These are phyloP conservation scores for Solanum habrochaites DNA, from an alignment of 257 asterid genomes.

Conservation along the genomic window DNA sequence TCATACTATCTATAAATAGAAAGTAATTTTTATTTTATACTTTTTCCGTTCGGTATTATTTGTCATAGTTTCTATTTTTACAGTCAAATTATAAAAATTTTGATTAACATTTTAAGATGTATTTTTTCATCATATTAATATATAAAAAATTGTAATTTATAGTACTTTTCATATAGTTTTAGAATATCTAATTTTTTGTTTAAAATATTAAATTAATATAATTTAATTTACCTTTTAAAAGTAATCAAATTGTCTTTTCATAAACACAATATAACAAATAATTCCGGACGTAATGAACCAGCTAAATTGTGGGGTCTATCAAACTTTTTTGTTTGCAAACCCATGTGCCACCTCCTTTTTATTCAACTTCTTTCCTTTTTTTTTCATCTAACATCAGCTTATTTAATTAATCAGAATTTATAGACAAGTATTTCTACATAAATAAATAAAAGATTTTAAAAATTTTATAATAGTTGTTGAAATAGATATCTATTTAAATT, in stretches of 20 bases:
- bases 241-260: accelerated
- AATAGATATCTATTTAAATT: neutral
- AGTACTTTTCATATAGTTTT: too few relatives aligned
- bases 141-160: too few relatives aligned
- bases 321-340: neutral
- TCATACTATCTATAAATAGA: neutral
- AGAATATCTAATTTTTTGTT: too few relatives aligned
- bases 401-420: neutral
- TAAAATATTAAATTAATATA: too few relatives aligned
- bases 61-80: too few relatives aligned
- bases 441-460: neutral
- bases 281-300: neutral
- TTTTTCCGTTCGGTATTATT: accelerated
- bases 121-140: too few relatives aligned
- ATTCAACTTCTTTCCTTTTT: neutral
- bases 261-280: accelerated
- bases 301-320: neutral
- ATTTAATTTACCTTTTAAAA: too few relatives aligned
- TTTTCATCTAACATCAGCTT: neutral
- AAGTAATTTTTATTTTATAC: neutral
- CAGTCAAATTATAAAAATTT: too few relatives aligned
- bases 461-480: neutral
- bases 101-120: too few relatives aligned
- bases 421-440: neutral
- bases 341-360: neutral